Evolutionary conservation across 2,329 filamentous ascomycete genomes (phyloP).

Genomic region (Fusarium verticillioides): DNA sequence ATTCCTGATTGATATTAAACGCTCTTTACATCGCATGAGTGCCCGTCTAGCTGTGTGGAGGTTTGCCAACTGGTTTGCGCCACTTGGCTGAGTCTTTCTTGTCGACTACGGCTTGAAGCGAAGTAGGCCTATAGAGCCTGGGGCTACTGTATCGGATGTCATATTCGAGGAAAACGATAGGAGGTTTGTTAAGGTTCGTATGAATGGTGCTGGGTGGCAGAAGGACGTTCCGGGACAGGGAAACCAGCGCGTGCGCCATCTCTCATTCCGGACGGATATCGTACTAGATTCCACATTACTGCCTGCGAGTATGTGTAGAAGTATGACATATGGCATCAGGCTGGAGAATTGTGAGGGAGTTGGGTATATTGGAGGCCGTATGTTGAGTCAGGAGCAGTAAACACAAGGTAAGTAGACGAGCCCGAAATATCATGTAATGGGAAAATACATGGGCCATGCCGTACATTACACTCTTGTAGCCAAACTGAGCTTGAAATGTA

Average conservation of each 20-base stretch:
- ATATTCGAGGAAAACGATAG: not conserved
- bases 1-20: not conserved
- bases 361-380: not conserved
- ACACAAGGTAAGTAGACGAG: not conserved
- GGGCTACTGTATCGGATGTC: not conserved
- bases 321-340: fast-evolving
- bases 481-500: not conserved
- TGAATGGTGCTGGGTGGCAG: not conserved
- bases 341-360: not conserved
- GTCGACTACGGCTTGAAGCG: not conserved
- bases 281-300: not conserved
- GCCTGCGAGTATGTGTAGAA: not conserved
- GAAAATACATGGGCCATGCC: not conserved
- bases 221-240: not conserved
- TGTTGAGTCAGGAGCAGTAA: not conserved
- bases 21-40: not conserved
- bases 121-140: not conserved
- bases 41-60: not conserved
- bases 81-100: not conserved
- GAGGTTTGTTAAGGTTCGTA: not conserved
- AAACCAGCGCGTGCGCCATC: not conserved
- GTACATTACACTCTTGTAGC: not conserved
- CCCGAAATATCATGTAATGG: not conserved
- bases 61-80: not conserved
- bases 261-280: not conserved